phyloP scores from a whole-genome alignment of 495 filamentous ascomycete species.

The Achaetomiella virescens region DNA sequence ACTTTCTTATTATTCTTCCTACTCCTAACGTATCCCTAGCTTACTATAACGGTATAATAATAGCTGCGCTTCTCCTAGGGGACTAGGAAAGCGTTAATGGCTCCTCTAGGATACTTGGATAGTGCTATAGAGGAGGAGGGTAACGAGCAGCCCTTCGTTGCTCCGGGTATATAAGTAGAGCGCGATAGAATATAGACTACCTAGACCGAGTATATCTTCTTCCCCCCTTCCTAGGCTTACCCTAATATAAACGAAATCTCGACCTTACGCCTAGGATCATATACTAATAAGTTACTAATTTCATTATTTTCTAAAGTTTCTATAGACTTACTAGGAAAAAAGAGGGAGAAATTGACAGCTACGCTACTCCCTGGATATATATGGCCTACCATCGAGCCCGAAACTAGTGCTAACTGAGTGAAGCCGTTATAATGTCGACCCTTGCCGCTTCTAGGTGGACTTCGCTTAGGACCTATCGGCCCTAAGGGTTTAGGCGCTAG shows the following conservation, averaged over 20 bases:
- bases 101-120: neutral
- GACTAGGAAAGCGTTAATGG: slow-evolving; percentile 3
- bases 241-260: neutral
- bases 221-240: slow-evolving; percentile 1
- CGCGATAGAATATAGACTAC: slow-evolving; percentile 3
- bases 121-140: neutral
- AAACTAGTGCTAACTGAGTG: slow-evolving; percentile 4
- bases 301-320: slow-evolving; percentile 5
- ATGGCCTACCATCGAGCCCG: neutral
- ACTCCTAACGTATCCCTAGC: slow-evolving; percentile 1
- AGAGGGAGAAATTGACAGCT: neutral
- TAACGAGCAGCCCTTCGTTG: slow-evolving; percentile 7
- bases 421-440: slow-evolving; percentile 2
- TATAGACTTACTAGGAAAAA: neutral
- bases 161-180: neutral
- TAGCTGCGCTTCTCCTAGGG: slow-evolving; percentile 4
- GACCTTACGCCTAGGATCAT: slow-evolving; percentile 2
- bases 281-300: slow-evolving; percentile 1
- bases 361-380: neutral
- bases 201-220: slow-evolving; percentile 8
- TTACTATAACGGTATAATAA: slow-evolving; percentile 4
- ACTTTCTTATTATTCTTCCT: neutral
- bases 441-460: slow-evolving; percentile 4
- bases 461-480: neutral
- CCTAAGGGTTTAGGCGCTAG: neutral